Evolutionary conservation across 2,329 filamentous ascomycete species (phyloP), one percentile per base, ranked within the genome.

Genomic region (Paramyrothecium roridum): DNA sequence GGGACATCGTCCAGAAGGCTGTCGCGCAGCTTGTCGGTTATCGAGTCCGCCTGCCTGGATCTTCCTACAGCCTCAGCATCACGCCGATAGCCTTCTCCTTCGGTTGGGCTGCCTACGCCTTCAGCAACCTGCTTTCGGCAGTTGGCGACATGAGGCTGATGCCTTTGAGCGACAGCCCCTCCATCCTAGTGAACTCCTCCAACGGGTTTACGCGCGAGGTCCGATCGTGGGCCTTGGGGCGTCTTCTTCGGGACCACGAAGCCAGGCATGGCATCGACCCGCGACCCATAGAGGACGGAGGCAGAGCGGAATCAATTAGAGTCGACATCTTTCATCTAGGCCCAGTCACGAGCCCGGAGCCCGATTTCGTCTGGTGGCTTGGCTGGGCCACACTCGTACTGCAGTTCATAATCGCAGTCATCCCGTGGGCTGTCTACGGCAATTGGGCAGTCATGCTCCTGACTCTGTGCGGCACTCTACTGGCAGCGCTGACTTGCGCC

Each of bases 1-100:
- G 54, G 3, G 54, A 56, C 21, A 50, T 54, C 3, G 48, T 56
- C 3, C 52, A 54, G 23, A 50, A 48, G 12, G 54, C 54, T 4
- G 34, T 50, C 19, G 54, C 54, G 12, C 46, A 50, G 34, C 37
- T 56, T 19, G 52, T 49, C 34, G 52, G 54, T n/a, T 11, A 46
- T 13, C 4, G 17, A 7, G 16, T 45, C 40, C 16, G 40, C 17
- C 40, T 45, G 12, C 40, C 19, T 20, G 19, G 19, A 17, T 4
- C 16, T 20, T 6, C 17, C 17, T 20, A 17, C 40, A 20, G 19
- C 16, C 16, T 45, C 40, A 45, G n/a, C 16, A 43, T 52, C 47
- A 49, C 45, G 2, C 50, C 43, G 2, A 51, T 53, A 1, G 37
- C 54, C 7, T 56, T 56, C 30, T 50, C 45, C 3, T 56, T 56